A percentile compares a stretch with the other conserved stretches of the same genome.
These are phyloP conservation scores for Dichotomopilus funicola DNA, from an alignment of 2,329 filamentous ascomycete genomes.

Conservation along the genomic window DNA sequence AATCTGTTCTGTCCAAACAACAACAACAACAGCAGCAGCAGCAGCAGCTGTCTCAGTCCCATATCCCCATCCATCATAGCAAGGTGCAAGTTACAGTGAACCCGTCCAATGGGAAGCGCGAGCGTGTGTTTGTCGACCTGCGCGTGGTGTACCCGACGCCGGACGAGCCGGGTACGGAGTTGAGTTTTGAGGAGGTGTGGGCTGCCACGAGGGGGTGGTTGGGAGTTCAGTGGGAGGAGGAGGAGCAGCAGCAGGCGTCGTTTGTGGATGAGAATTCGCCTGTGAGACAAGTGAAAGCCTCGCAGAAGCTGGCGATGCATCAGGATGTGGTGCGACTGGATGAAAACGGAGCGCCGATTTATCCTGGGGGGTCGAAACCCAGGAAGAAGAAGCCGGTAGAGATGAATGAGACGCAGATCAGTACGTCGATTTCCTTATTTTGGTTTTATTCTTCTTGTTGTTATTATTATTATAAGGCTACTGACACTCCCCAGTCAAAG, in stretches of 20 bases:
- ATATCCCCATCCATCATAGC: constrained; percentile 62
- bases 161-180: constrained; percentile 63
- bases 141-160: constrained; percentile 77
- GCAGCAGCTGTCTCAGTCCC: constrained; percentile 53
- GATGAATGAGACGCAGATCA: constrained; percentile 85
- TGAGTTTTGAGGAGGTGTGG: constrained; percentile 88
- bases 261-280: constrained; percentile 23
- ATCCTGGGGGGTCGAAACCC: constrained; percentile 34
- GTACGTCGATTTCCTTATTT: constrained; percentile 45
- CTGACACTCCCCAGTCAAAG: constrained; percentile 59
- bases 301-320: constrained; percentile 38
- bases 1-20: no score
- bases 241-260: constrained; percentile 20
- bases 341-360: constrained; percentile 49
- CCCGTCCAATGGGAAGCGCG: constrained; percentile 71
- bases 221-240: constrained; percentile 49
- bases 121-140: constrained; percentile 82
- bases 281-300: constrained; percentile 25
- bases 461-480: constrained; percentile 1
- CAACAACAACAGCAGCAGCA: constrained; percentile 43
- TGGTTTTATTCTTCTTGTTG: constrained; percentile 22
- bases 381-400: constrained; percentile 78
- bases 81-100: constrained; percentile 77
- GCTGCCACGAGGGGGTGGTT: constrained; percentile 69
- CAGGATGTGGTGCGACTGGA: constrained; percentile 45